Evolutionary conservation across 2,329 filamentous ascomycete species (phyloP), one percentile per base, ranked within the genome.

Genomic region (Hypoxylon sp.): DNA sequence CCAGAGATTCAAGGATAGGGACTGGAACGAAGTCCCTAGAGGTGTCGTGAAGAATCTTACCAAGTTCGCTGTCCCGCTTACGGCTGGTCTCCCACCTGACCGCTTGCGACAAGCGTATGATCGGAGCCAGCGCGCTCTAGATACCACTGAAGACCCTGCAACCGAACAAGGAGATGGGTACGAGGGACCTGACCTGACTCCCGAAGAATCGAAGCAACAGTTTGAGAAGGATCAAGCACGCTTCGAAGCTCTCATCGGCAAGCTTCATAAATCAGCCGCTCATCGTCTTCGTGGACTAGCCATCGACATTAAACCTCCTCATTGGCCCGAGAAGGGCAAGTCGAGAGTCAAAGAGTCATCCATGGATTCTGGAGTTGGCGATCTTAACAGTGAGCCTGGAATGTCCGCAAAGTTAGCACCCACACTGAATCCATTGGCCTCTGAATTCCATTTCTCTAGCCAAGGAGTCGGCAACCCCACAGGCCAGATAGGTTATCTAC

Each of bases 401-500:
- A 44, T n/a, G 6, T 44, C 40, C 6, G 17, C 40, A 7, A 44
- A 44, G 17, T n/a, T 10, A 5, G 17, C 17, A 11, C 8, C 40
- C 17, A 11, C 40, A 0, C 40, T 78, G 63, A 78, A 78, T 60
- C 76, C 76, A 1, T 40, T 68, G 46, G 76, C 76, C 10, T 25
- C 64, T 6, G 76, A 78, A 40, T 78, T 77, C 54, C 62, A 42
- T 11, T 50, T 44, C 17, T 30, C 63, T n/a, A 22, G 51, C 14
- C 17, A 11, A 6, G n/a, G n/a, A 25, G n/a, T 14, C 13, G n/a
- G 10, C 20, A 44, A 8, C n/a, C 6, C 13, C 14, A 17, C 25
- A 14, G 17, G 37, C 20, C 20, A 49, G 5, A 22, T 6, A 1
- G 22, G 11, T 2, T 42, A 35, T n/a, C n/a, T 35, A 13, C 33